Base-by-base conservation (phyloP, 192 early-diverging fungal species). In the Piromyces finnis region DNA sequence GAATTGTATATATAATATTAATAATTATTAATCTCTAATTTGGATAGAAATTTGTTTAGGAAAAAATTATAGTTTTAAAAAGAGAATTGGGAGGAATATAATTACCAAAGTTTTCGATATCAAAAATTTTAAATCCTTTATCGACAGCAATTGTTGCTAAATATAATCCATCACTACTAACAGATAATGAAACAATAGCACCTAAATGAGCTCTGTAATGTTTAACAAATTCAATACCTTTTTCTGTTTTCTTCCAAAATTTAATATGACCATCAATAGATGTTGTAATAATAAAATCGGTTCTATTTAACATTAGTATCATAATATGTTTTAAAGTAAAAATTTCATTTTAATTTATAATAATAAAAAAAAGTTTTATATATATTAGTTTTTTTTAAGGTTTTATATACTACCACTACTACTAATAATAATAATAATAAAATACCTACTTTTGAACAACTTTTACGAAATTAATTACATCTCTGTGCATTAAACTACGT, bases 211-310 rank as follows among this genome's bases (percentile, higher is more conserved):
- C 90, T 12, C 95, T 88, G 84, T 94, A 99, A 83, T 97, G 96
- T 86, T 99, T 99, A 36, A 98, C 97, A 89, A 99, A 99, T 85
- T 99, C 98, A 77, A 99, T 93, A 17, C 97, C 98, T 39, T 87
- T 87, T 11, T 87, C 89, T 27, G 93, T 91, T 87, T 97, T 98
- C 84, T 99, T 98, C 98, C 98, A 99, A 80, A 98, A 99, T 85
- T 99, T 99, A 18, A 99, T 90, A 81, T 97, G 97, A 2, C 98
- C 98, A 85, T 99, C 96, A 0, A 92, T 87, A 0, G 97, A 98
- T 0, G 95, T 93, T 5, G 98, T 99, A 59, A 99, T 90, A 32
- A 99, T 85, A 85, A 97, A 99, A 80, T 96, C 95, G 12, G 92
- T 95, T 81, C 91, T 92, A 80, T 5, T n/a, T n/a, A n/a, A n/a